phyloP scores from a whole-genome alignment of 306 rosid genomes.

The Crataegus laevigata region DNA sequence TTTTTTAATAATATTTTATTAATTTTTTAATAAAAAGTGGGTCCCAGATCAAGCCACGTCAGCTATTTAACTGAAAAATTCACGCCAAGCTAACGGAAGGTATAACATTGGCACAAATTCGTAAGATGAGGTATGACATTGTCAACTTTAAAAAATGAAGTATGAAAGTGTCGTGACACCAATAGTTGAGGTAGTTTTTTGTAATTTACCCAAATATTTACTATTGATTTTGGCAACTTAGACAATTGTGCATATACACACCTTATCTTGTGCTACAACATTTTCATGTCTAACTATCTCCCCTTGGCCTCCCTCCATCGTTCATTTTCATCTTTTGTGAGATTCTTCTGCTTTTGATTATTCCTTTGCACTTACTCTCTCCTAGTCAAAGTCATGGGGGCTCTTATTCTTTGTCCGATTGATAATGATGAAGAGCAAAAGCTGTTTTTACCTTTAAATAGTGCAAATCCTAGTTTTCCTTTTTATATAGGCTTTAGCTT shows the following conservation, averaged over 20 bases:
- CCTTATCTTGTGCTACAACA: slow-evolving; percentile 5
- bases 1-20: too few relatives aligned
- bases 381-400: slow-evolving; percentile 3
- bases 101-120: too few relatives aligned
- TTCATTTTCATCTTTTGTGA: not conserved
- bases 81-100: too few relatives aligned
- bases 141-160: too few relatives aligned
- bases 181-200: too few relatives aligned
- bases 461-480: not conserved
- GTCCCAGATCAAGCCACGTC: too few relatives aligned
- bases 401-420: slow-evolving; percentile 5
- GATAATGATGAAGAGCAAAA: not conserved
- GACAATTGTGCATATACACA: not conserved
- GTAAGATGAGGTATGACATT: too few relatives aligned
- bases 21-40: too few relatives aligned
- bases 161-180: too few relatives aligned
- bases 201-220: too few relatives aligned
- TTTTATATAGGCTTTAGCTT: not conserved
- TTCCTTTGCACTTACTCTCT: not conserved
- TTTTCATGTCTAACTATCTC: not conserved
- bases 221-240: not conserved
- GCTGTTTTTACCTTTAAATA: not conserved
- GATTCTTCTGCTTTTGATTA: not conserved
- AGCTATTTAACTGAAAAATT: too few relatives aligned
- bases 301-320: not conserved